These are phyloP conservation scores for Cichorium intybus DNA, from an alignment of 140 eudicot genomes.

Conservation along the genomic window DNA sequence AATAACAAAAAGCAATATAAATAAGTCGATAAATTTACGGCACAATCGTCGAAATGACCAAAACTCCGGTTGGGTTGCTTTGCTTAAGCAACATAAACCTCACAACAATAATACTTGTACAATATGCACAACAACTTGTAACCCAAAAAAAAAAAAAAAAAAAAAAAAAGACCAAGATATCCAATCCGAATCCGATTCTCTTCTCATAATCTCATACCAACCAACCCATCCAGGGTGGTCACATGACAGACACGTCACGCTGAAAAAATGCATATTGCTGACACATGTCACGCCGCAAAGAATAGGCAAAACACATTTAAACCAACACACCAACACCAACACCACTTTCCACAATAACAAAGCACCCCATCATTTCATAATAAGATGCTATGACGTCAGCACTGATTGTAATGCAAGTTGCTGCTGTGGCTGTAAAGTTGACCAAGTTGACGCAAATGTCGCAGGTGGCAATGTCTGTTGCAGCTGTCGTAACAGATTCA, in stretches of 20 bases:
- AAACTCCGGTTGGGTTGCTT: constrained; percentile 62
- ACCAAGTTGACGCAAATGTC: constrained; percentile 76
- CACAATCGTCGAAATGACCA: constrained; percentile 37
- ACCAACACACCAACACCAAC: constrained; percentile 23
- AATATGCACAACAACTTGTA: constrained; percentile 54
- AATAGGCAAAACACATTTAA: constrained; percentile 36
- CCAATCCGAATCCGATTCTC: too few relatives aligned
- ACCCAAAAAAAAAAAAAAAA: not conserved
- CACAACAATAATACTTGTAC: constrained; percentile 37
- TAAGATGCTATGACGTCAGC: constrained; percentile 58
- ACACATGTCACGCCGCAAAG: constrained; percentile 40
- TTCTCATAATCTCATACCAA: constrained; percentile 33
- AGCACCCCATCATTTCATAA: too few relatives aligned
- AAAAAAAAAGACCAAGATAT: constrained; percentile 5
- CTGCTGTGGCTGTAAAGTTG: constrained; percentile 96
- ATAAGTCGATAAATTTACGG: constrained; percentile 23
- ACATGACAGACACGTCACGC: constrained; percentile 28
- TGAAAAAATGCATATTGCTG: constrained; percentile 37
- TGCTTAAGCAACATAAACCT: constrained; percentile 33
- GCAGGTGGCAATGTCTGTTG: constrained; percentile 91
- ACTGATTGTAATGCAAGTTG: constrained; percentile 88
- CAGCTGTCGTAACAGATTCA: constrained; percentile 79
- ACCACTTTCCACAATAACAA: constrained; percentile 18
- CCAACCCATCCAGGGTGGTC: constrained; percentile 45
- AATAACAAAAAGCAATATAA: not conserved